Evolutionary conservation across 768 basidiomycete genomes (phyloP), one percentile per base, ranked within the genome.

Genomic region (Kwoniella botswanensis): DNA sequence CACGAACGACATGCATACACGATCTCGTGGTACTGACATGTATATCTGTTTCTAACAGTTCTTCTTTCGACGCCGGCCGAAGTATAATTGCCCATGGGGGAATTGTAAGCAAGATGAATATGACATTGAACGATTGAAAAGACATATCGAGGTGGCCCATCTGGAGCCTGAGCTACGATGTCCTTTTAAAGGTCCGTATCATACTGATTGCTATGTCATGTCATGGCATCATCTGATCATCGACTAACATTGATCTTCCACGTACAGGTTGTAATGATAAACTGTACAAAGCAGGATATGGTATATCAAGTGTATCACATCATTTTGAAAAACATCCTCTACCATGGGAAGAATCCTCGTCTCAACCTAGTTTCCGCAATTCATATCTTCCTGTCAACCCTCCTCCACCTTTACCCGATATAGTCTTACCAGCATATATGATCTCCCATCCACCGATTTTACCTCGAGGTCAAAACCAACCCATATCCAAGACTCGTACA

Each of bases 91-190:
- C 46, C 56, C 43, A 0, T 67, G 66, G 66, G 18, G 22, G 5
- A 67, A 60, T 15, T 67, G 66, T 54, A 64, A 43, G 21, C n/a
- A 26, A 11, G 43, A 4, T 22, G 55, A 22, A 42, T 46, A 26
- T 42, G 13, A 35, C 2, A 60, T 57, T 0, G 43, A 67, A 24
- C 12, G 15, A 29, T n/a, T 67, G 10, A 50, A 50, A 29, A 13
- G 44, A 21, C 67, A 68, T 42, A 26, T 68, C 44, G n/a, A 62
- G n/a, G n/a, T 41, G 6, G 60, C 15, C 4, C 67, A 68, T 63
- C 66, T 67, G 17, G 43, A 52, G 3, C 42, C 57, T 29, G 58
- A 60, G 50, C 35, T 58, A 43, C 46, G 52, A 17, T 68, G 58
- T 55, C 58, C 60, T 17, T 62, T 50, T 35, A 63, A 55, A 57